These are phyloP conservation scores for Pseudovirgaria hyperparasitica DNA, from an alignment of 2,329 filamentous ascomycete genomes.

Conservation along the genomic window DNA sequence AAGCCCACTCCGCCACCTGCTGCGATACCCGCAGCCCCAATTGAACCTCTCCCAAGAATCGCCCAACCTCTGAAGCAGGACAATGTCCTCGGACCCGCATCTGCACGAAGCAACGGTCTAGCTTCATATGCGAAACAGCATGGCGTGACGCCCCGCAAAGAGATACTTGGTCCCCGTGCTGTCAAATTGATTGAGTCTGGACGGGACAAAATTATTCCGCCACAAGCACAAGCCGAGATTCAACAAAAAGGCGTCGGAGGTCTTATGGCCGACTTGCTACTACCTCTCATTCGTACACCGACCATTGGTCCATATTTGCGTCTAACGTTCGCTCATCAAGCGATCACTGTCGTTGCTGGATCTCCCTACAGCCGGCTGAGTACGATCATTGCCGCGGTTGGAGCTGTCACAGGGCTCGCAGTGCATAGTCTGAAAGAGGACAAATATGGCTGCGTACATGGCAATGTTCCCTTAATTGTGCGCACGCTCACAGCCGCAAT, in stretches of 20 bases:
- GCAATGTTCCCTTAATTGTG: constrained; percentile 63
- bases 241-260: constrained; percentile 7
- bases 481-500: constrained; percentile 59
- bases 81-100: constrained; percentile 32
- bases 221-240: constrained; percentile 31
- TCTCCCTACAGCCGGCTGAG: constrained; percentile 52
- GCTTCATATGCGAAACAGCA: constrained; percentile 29
- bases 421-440: constrained; percentile 69
- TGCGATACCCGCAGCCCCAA: constrained; percentile 14
- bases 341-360: constrained; percentile 58
- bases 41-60: constrained; percentile 38
- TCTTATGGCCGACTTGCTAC: neutral
- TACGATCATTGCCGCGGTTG: constrained; percentile 40
- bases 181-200: constrained; percentile 19
- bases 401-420: constrained; percentile 55
- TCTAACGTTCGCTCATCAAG: constrained; percentile 51
- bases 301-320: constrained; percentile 56
- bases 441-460: constrained; percentile 72
- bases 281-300: constrained; percentile 16
- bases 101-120: constrained; percentile 21
- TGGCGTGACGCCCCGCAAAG: constrained; percentile 24
- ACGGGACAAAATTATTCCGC: constrained; percentile 11
- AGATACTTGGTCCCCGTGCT: constrained; percentile 21
- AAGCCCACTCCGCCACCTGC: constrained; percentile 14
- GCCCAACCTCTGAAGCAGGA: constrained; percentile 35